phyloP scores from a whole-genome alignment of 305 asterid genomes.

The Euphrasia arctica region DNA sequence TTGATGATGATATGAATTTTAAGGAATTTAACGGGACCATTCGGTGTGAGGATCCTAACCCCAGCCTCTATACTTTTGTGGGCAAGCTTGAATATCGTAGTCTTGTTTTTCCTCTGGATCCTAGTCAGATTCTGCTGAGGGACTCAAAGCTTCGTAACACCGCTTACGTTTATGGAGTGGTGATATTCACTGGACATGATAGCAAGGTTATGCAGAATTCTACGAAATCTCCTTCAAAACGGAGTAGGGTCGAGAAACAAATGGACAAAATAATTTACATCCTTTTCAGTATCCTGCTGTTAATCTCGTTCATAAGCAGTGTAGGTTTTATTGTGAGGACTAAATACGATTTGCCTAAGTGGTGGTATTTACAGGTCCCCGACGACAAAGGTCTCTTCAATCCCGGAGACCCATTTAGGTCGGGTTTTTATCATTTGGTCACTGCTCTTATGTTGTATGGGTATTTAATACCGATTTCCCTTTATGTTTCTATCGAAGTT shows the following conservation, averaged over 20 bases:
- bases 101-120: constrained; percentile 49
- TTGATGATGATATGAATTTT: constrained; percentile 41
- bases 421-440: constrained; percentile 49
- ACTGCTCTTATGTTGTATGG: constrained; percentile 68
- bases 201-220: constrained; percentile 66
- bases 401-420: constrained; percentile 38
- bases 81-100: constrained; percentile 50
- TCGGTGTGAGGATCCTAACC: constrained; percentile 61
- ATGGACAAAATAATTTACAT: constrained; percentile 62
- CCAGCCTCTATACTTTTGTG: constrained; percentile 57
- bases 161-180: constrained; percentile 52
- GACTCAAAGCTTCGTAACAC: constrained; percentile 71
- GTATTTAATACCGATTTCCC: constrained; percentile 67
- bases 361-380: constrained; percentile 64
- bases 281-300: constrained; percentile 46
- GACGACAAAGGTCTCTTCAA: constrained; percentile 36
- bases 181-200: constrained; percentile 60
- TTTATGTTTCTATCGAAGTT: constrained; percentile 64
- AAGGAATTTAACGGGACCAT: constrained; percentile 47
- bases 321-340: constrained; percentile 47
- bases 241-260: constrained; percentile 58
- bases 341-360: constrained; percentile 40
- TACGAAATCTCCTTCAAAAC: constrained; percentile 59
- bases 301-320: constrained; percentile 51
- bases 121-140: constrained; percentile 56